Evolutionary conservation across 371 early-diverging fungal species (phyloP).

Genomic region (Funneliformis caledonium): DNA sequence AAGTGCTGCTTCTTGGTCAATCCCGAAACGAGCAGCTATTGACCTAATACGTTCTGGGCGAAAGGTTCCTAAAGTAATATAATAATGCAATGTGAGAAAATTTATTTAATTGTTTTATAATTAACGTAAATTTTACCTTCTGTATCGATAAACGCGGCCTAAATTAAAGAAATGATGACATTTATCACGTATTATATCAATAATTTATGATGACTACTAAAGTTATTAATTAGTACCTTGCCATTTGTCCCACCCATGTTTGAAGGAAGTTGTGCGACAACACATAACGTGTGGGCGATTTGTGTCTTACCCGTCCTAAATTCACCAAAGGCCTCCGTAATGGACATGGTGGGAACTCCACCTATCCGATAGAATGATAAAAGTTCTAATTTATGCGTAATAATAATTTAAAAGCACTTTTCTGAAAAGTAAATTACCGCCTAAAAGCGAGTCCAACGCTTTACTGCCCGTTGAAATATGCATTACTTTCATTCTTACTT

Average conservation of each 20-base stretch:
- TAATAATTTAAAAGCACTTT: conserved; percentile 25
- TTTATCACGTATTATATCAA: background rate
- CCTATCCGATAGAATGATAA: conserved; percentile 51
- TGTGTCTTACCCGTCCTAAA: conserved; percentile 87
- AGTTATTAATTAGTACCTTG: conserved; percentile 55
- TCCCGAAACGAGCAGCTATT: conserved; percentile 78
- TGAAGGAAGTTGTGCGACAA: conserved; percentile 72
- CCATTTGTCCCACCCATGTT: conserved; percentile 71
- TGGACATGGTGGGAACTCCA: conserved; percentile 88
- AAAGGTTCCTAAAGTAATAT: conserved; percentile 49
- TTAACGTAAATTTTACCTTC: conserved; percentile 76
- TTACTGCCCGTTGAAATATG: conserved; percentile 88
- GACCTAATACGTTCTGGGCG: conserved; percentile 77
- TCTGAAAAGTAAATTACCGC: conserved; percentile 55
- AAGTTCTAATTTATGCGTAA: background rate
- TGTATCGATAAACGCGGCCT: conserved; percentile 81
- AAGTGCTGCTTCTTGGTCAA: conserved; percentile 67
- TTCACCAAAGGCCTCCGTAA: conserved; percentile 87
- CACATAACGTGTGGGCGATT: conserved; percentile 77
- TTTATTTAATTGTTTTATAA: too few relatives aligned
- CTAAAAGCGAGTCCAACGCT: conserved; percentile 88
- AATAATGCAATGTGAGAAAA: background rate
- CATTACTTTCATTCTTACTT: conserved; percentile 80
- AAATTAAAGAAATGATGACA: background rate
- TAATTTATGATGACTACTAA: background rate